Conservation (phyloP, 2,329 filamentous ascomycete species). For the Rugonectria rugulosa region DNA sequence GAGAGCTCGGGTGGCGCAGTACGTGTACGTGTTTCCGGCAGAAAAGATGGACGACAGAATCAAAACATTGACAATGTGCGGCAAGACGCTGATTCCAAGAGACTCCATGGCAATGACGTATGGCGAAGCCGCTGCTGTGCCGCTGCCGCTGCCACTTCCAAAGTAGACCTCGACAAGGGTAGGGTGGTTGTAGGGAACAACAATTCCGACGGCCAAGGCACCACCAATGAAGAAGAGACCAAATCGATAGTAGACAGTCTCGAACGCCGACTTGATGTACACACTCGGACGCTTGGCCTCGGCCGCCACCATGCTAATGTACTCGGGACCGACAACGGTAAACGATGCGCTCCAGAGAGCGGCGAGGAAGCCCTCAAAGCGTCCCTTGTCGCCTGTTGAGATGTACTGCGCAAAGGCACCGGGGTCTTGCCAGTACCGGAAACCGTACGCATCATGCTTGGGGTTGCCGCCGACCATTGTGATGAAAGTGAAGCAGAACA, state of each 20-base stretch:
- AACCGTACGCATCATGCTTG: slow-evolving; percentile 64
- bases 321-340: slow-evolving; percentile 67
- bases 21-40: slow-evolving; percentile 1
- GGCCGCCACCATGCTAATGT: slow-evolving; percentile 69
- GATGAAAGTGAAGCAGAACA: slow-evolving; percentile 65
- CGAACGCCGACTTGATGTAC: slow-evolving; percentile 60
- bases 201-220: slow-evolving; percentile 66
- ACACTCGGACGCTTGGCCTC: slow-evolving; percentile 65
- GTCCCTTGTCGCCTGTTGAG: slow-evolving; percentile 64
- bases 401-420: slow-evolving; percentile 61
- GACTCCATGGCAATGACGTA: slow-evolving; percentile 6
- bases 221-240: slow-evolving; percentile 70
- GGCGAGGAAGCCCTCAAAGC: slow-evolving; percentile 70
- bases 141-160: slow-evolving; percentile 29
- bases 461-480: slow-evolving; percentile 69
- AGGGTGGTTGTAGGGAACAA: slow-evolving; percentile 62
- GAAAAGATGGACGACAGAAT: slow-evolving; percentile 2
- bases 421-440: slow-evolving; percentile 71
- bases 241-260: slow-evolving; percentile 54
- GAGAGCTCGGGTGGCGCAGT: background rate
- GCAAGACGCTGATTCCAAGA: background rate
- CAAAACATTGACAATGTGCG: background rate
- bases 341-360: slow-evolving; percentile 67
- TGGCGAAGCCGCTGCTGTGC: background rate
- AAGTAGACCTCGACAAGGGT: slow-evolving; percentile 60